phyloP scores from a whole-genome alignment of 768 basidiomycete species.

The Termitomyces sp. region DNA sequence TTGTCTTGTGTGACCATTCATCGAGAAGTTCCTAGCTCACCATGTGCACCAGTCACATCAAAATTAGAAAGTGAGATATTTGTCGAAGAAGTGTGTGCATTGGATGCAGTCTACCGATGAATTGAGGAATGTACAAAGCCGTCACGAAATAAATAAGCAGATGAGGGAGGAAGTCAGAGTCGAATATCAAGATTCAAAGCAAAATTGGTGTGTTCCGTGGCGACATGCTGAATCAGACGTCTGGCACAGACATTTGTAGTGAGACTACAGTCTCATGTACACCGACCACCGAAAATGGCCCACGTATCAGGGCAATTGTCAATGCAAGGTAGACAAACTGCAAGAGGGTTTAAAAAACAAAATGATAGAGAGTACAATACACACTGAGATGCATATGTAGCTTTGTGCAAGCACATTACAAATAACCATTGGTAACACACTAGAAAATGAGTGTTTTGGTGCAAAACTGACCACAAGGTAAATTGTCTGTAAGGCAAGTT shows the following conservation, averaged over 20 bases:
- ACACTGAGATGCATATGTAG: not conserved
- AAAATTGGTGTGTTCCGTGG: too few species aligned
- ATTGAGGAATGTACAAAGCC: too few species aligned
- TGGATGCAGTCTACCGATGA: too few species aligned
- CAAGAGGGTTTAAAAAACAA: not conserved
- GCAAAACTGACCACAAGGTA: not conserved
- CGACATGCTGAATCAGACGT: not conserved
- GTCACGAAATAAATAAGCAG: too few species aligned
- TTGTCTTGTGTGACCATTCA: too few species aligned
- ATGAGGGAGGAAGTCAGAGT: too few species aligned
- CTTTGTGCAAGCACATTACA: not conserved
- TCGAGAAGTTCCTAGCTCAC: too few species aligned
- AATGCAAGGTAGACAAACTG: not conserved
- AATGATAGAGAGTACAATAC: not conserved
- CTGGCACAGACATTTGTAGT: not conserved
- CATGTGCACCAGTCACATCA: too few species aligned
- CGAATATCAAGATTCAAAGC: too few species aligned
- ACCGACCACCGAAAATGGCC: not conserved
- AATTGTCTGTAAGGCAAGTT: not conserved
- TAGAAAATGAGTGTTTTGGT: too few species aligned
- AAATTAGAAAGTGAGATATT: too few species aligned
- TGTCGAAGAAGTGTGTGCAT: too few species aligned
- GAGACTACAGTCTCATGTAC: not conserved
- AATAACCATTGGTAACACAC: not conserved
- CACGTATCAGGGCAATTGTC: not conserved